Base-by-base conservation (phyloP, 2,329 filamentous ascomycete genomes). In the Myriosclerotinia scirpicola region DNA sequence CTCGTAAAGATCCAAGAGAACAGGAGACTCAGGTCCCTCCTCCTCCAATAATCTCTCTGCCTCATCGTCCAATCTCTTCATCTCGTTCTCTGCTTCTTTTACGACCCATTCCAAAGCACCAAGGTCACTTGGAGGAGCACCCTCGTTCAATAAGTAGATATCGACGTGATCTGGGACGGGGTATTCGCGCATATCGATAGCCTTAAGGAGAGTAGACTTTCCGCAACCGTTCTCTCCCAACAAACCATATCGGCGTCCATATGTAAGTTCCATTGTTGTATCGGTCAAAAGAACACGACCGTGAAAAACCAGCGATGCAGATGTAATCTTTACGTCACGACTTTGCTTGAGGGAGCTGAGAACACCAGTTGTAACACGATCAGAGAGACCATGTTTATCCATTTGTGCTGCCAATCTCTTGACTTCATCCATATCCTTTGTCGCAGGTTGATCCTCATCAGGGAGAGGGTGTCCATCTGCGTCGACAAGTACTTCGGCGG, bases 41-140 rank as follows among this genome's bases (percentile, higher is more conserved):
- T 91, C 88, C 80, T 99, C 95, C 36, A 99, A 85, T 69, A 97
- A 88, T 76, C 91, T 89, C 80, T 99, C 95, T 15, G 95, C 92
- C 71, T 93, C 80, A 78, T 88, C 88, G 81, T 99, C 96, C 71
- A 99, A 85, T 76, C 92, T 88, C 65, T 92, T 90, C 84, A 99
- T 86, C 83, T 98, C 94, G 73, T 88, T 89, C 83, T 98, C 90
- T 44, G 95, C 95, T 84, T 99, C 93, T 71, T 82, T 92, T 73
- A 99, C 92, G 71, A 99, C 95, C 93, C 96, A 99, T 77, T 98
- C 94, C 67, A 99, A 85, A 72, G 95, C 95, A 77, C 96, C 95
- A 63, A 93, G 81, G 0, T 98, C 92, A 67, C 86, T 91, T 64
- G 92, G 90, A 69, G 93, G 93, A 56, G 95, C 95, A 81, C 95